Base-by-base conservation (phyloP, 352 stramenopile species). In the Pythium angustatum region DNA sequence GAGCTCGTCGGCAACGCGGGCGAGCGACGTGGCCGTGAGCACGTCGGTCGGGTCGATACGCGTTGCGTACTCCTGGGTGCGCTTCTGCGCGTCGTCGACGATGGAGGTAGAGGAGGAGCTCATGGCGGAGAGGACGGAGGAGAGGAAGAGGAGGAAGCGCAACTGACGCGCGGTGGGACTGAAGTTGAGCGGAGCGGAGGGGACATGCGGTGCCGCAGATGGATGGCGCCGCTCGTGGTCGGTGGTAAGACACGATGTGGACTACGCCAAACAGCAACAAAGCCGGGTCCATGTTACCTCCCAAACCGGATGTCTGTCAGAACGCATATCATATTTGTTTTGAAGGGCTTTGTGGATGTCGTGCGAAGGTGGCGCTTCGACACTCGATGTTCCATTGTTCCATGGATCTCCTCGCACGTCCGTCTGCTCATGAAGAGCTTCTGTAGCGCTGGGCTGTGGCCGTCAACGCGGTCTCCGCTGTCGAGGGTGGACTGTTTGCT, bases 51-150 rank as follows among this genome's bases (percentile, higher is more conserved):
- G 68, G 22, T 85, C 58, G 69, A 94, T 90, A 62, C 75, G 75
- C 15, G 77, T 26, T 66, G 88, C 66, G 68, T 94, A 94, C 50
- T 40, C 66, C 66, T 89, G 79, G 64, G 85, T 94, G 68, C 85
- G 83, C 57, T 68, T 63, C 73, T 92, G 78, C 44, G 79, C 80
- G 64, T 83, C 78, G 47, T 58, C 44, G 27, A 33, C 11, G n/a
- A 30, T 2, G 6, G 44, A 31, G 30, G 55, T 36, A 30, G 40
- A 14, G 54, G 24, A 22, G 36, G 17, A 3, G 33, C 55, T 52
- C 41, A 54, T 54, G 40, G 43, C 22, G 28, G 50, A 45, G 51
- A 26, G 36, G 5, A 41, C 17, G 33, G 36, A 48, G 27, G 8
- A 17, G 24, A 27, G 15, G 19, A 48, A 12, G 24, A 48, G 45